Base-by-base conservation (phyloP, 306 rosid genomes). In the Urtica urens region DNA sequence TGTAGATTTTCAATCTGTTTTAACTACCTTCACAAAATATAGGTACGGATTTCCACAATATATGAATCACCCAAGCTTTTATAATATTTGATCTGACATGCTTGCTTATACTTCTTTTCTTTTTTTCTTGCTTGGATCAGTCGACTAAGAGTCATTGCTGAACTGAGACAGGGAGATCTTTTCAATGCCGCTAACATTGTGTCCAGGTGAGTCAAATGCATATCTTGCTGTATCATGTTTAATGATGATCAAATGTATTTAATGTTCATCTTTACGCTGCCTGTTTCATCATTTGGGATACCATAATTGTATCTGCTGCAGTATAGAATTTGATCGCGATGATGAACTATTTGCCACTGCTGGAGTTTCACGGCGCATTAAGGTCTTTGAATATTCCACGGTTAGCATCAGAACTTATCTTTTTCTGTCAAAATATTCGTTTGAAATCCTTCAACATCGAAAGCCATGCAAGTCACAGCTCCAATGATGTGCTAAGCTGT, bases 241-340 rank as follows among this genome's bases (percentile, higher is more conserved):
- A 28, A 28, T 28, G 33, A 10, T 28, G 33, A 28, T 28, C 33
- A 4, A 28, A 28, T 35, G 11, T 7, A 10, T 35, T 35, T 9
- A 11, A 8, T 13, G 3, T 24, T 18, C 28, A 27, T 48, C 3
- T 26, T 26, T 38, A 39, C 1, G 29, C 34, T 42, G 7, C 4
- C 11, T 3, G 40, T 16, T 10, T 26, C 58, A 46, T 17, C 14
- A 42, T 19, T 13, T 50, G 39, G 50, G 42, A 35, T 10, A 50
- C 27, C 26, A 5, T 16, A 28, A n/a, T 28, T 6, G 38, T 37
- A 19, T 37, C 48, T 74, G 57, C 37, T 80, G 73, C 84, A 87
- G 96, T 73, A 87, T 87, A 62, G 96, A 87, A 76, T 87, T 87
- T 66, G 83, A 83, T 57, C 76, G 94, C 6, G 93, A 87, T 46